A percentile compares a stretch with the other conserved stretches of the same genome.
Conservation (phyloP, 345 rosid genomes). For the Isatis tinctoria region DNA sequence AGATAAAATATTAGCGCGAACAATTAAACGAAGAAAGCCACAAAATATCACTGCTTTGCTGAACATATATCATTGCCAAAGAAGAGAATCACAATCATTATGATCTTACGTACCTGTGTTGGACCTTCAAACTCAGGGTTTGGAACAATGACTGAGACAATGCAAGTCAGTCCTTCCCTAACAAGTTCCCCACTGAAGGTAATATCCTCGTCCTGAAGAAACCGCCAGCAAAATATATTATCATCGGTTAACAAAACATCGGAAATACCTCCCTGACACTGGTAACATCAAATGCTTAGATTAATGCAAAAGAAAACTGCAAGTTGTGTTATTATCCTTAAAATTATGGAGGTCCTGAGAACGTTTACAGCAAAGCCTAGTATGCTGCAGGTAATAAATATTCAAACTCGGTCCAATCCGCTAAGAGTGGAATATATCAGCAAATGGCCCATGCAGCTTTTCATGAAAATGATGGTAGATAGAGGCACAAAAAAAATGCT, state of each 20-base stretch:
- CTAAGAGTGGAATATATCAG: not conserved
- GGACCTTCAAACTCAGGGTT: slow-evolving; percentile 99
- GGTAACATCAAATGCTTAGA: not conserved
- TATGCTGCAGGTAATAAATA: not conserved
- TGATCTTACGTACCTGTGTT: slow-evolving; percentile 59
- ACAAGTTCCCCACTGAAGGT: slow-evolving; percentile 77
- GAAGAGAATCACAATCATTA: slow-evolving; percentile 3
- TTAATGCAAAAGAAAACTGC: not conserved
- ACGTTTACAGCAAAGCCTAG: not conserved
- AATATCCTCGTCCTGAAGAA: slow-evolving; percentile 71
- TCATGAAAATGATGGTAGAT: not conserved
- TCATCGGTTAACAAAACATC: slow-evolving; percentile 1
- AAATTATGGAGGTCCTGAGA: not conserved
- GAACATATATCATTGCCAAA: not conserved
- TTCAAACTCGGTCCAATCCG: not conserved
- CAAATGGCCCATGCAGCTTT: slow-evolving; percentile 45
- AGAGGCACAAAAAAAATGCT: not conserved
- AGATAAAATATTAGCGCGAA: slow-evolving; percentile 20
- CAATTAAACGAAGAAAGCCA: not conserved
- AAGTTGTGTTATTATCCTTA: not conserved
- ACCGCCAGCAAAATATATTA: not conserved
- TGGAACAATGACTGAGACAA: slow-evolving; percentile 79
- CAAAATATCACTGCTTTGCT: not conserved
- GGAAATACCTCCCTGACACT: slow-evolving; percentile 31
- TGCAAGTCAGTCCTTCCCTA: slow-evolving; percentile 86